These are phyloP conservation scores for barrel medic (Medicago truncatula) DNA, from an alignment of 306 rosid genomes.

Conservation along the genomic window DNA sequence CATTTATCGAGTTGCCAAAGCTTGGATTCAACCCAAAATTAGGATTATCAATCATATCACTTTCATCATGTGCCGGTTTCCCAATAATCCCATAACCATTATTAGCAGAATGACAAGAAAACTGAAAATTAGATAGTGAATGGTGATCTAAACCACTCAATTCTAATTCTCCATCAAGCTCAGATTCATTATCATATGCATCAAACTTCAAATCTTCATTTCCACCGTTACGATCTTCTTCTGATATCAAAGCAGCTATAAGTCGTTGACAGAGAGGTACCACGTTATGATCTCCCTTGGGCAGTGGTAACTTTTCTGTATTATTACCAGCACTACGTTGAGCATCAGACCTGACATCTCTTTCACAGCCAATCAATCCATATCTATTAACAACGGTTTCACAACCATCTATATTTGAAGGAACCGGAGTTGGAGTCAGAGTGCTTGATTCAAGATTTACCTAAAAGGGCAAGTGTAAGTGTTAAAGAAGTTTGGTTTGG, in stretches of 20 bases:
- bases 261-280: slow-evolving; percentile 88
- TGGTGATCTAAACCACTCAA: slow-evolving; percentile 58
- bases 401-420: slow-evolving; percentile 57
- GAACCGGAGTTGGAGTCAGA: slow-evolving; percentile 47
- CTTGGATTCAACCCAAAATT: slow-evolving; percentile 53
- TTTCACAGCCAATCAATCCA: slow-evolving; percentile 52
- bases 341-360: slow-evolving; percentile 46
- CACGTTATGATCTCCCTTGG: slow-evolving; percentile 61
- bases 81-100: slow-evolving; percentile 62
- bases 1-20: slow-evolving; percentile 59
- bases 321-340: slow-evolving; percentile 49
- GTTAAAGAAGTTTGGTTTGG: slow-evolving; percentile 37
- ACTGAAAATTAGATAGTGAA: slow-evolving; percentile 56
- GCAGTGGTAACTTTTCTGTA: slow-evolving; percentile 54
- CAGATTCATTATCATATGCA: slow-evolving; percentile 63
- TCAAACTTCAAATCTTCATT: slow-evolving; percentile 66
- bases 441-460: slow-evolving; percentile 63
- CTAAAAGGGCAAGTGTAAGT: slow-evolving; percentile 54
- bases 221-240: slow-evolving; percentile 73
- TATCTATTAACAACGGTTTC: slow-evolving; percentile 59
- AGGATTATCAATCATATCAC: slow-evolving; percentile 53
- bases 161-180: slow-evolving; percentile 71
- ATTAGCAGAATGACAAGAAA: slow-evolving; percentile 68
- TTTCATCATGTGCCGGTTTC: slow-evolving; percentile 61
- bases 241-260: slow-evolving; percentile 86